Evolutionary conservation across 1,284 basidiomycete species (phyloP), one percentile per base, ranked within the genome.

Genomic region (Cutaneotrichosporon curvatum): DNA sequence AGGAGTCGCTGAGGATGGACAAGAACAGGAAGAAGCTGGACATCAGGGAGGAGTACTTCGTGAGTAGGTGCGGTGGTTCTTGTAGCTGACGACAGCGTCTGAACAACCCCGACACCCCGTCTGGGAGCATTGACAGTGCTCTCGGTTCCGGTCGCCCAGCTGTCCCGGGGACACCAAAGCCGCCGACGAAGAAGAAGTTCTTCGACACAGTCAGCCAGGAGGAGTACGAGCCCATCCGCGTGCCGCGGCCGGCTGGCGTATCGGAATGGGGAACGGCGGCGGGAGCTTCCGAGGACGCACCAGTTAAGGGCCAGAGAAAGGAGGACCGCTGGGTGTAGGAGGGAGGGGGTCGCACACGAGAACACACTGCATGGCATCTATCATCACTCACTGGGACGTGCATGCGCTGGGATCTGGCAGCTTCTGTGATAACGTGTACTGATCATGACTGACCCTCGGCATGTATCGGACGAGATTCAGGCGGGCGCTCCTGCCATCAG

Each of bases 41-140:
- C 68, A 84, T 96, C 20, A 74, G 88, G 40, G 92, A 96, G 69
- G 94, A 96, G 68, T 97, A 97, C 72, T 97, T 85, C 66, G 89
- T 92, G 73, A 70, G 87, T 81, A 14, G 5, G 4, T 38, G 20
- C 3, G 11, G 37, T 7, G 8, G 37, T 15, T 12, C 4, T n/a
- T n/a, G 6, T 15, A 38, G 19, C 37, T 20, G 19, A 12, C 31
- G 21, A 8, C 52, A 63, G 60, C 56, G 60, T 34, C 48, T 63
- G 9, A 59, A 61, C 36, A 53, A 53, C 16, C 52, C 47, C 9
- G 21, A 32, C 11, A 28, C 50, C 4, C 45, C 43, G 8, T 35
- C 47, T n/a, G n/a, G 43, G 6, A 36, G 37, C n/a, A 21, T n/a
- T 11, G 57, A 45, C 42, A 46, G 40, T 9, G 33, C 42, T 18